Evolutionary conservation across 2,329 filamentous ascomycete genomes (phyloP).

Genomic region (Colletotrichum sp.): DNA sequence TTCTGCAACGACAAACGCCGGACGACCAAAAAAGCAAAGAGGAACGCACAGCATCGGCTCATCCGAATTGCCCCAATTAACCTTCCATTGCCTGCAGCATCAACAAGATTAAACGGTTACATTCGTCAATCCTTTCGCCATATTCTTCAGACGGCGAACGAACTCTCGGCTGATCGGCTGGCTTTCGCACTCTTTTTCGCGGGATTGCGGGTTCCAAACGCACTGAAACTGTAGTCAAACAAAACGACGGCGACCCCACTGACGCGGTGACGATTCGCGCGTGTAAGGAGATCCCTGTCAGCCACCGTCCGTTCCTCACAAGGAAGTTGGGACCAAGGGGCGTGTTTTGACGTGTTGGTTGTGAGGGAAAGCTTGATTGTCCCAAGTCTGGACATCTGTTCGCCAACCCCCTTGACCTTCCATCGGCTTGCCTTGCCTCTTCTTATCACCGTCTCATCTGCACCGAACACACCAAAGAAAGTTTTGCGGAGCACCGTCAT

Average conservation of each 20-base stretch:
- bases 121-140: neutral
- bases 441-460: neutral
- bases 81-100: neutral
- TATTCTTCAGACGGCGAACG: neutral
- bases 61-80: neutral
- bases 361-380: neutral
- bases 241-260: neutral
- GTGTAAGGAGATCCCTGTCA: neutral
- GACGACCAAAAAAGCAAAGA: neutral
- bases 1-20: neutral
- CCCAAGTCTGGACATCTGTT: neutral
- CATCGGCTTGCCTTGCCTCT: neutral
- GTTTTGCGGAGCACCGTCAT: neutral
- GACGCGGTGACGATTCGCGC: neutral
- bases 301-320: neutral
- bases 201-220: neutral
- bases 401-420: neutral
- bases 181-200: neutral
- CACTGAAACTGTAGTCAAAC: constrained; percentile 19
- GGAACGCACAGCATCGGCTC: neutral
- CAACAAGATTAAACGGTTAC: neutral
- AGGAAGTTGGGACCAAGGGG: neutral
- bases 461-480: neutral
- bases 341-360: neutral
- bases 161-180: neutral